Evolutionary conservation across 225 moss, liverwort and hornwort genomes (phyloP).

Genomic region (Bryum argenteum): DNA sequence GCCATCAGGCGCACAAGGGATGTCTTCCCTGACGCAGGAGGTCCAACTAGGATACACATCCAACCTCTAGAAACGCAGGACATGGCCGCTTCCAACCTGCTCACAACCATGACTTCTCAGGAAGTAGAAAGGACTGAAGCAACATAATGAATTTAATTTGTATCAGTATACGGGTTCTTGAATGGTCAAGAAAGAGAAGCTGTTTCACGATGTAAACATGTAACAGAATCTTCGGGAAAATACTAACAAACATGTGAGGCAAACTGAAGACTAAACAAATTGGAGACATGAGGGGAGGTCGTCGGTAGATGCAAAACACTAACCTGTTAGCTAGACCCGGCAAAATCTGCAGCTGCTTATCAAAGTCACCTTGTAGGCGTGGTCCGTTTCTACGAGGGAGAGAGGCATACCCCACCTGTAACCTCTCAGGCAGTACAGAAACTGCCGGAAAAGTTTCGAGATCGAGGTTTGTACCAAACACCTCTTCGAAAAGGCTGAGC

Average conservation of each 20-base stretch:
- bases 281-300: conserved; percentile 1
- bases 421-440: conserved; percentile 54
- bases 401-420: conserved; percentile 72
- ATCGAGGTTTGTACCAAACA: conserved; percentile 54
- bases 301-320: conserved; percentile 17
- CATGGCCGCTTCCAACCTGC: conserved; percentile 85
- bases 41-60: conserved; percentile 95
- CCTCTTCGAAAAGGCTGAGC: conserved; percentile 66
- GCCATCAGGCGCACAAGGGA: conserved; percentile 80
- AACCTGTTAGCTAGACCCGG: conserved; percentile 80
- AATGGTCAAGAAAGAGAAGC: not conserved
- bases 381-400: conserved; percentile 59
- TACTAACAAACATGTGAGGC: not conserved
- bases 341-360: conserved; percentile 71
- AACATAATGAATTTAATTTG: not conserved
- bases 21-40: conserved; percentile 87
- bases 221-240: not conserved
- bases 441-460: conserved; percentile 73
- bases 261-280: conserved; percentile 13
- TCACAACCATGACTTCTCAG: conserved; percentile 47
- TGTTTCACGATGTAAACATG: conserved; percentile 16
- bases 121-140: conserved; percentile 17
- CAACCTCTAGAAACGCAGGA: conserved; percentile 88
- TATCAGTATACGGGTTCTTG: not conserved
- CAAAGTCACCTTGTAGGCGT: conserved; percentile 61